These are phyloP conservation scores for Lentinus tigrinus DNA, from an alignment of 768 basidiomycete species.

Conservation along the genomic window DNA sequence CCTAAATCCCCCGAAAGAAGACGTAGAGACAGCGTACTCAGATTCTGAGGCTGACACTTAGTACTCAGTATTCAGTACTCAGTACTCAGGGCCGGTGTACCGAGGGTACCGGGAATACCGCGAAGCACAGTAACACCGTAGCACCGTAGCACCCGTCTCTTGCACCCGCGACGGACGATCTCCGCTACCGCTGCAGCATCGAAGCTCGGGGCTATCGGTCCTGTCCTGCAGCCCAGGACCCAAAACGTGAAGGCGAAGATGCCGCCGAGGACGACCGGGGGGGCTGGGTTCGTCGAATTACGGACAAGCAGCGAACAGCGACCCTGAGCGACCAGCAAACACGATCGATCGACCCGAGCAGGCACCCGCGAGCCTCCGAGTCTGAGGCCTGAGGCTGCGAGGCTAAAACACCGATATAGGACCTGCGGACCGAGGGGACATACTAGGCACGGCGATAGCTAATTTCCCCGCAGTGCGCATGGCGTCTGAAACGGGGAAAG, in stretches of 20 bases:
- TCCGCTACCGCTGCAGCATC: not conserved
- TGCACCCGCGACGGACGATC: not conserved
- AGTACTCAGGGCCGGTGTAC: not conserved
- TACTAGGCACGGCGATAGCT: not conserved
- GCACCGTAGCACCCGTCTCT: too few species aligned
- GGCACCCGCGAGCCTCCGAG: too few species aligned
- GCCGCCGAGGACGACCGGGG: not conserved
- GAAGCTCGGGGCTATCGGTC: not conserved
- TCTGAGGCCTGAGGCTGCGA: not conserved
- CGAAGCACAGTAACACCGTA: too few species aligned
- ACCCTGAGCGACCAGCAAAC: not conserved
- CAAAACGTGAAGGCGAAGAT: not conserved
- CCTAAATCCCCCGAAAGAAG: too few species aligned
- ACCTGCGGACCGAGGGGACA: constrained; percentile 7
- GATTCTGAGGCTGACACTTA: too few species aligned
- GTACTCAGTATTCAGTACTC: too few species aligned
- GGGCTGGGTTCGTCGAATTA: too few species aligned
- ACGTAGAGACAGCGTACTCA: too few species aligned
- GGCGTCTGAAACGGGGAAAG: not conserved
- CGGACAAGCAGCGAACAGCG: not conserved
- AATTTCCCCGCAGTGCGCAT: not conserved
- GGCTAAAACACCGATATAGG: constrained; percentile 7
- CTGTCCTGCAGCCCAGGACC: too few species aligned
- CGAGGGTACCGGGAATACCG: not conserved
- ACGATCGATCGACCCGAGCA: not conserved